A percentile compares a stretch with the other conserved stretches of the same genome.
Conservation (phyloP, 2,329 filamentous ascomycete species). For the Thielaviopsis ethacetica region DNA sequence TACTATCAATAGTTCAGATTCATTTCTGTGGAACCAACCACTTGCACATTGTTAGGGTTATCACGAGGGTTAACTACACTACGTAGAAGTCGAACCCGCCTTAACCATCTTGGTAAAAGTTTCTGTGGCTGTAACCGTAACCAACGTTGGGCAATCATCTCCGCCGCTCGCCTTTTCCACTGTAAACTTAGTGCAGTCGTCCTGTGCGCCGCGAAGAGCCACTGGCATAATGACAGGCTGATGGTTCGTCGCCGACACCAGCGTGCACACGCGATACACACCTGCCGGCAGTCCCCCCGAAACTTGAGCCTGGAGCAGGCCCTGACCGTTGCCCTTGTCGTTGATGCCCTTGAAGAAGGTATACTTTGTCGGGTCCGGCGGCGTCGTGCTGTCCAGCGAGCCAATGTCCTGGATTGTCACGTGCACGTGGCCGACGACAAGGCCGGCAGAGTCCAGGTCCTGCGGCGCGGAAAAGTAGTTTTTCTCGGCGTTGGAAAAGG, state of each 20-base stretch:
- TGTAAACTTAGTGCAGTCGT: constrained; percentile 34
- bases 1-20: not conserved
- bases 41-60: not conserved
- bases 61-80: not conserved
- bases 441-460: constrained; percentile 24
- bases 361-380: constrained; percentile 24
- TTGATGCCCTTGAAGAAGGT: constrained; percentile 44
- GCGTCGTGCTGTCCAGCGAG: constrained; percentile 22
- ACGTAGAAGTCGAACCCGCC: not conserved
- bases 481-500: constrained; percentile 35
- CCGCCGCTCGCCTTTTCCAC: constrained; percentile 16
- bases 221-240: constrained; percentile 42
- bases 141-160: not conserved
- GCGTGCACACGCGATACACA: constrained; percentile 34
- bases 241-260: constrained; percentile 34
- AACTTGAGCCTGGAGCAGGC: constrained; percentile 27
- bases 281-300: constrained; percentile 29
- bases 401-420: constrained; percentile 34
- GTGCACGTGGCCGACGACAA: constrained; percentile 30
- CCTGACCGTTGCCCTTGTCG: constrained; percentile 30
- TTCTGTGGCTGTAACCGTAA: constrained; percentile 1
- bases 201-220: constrained; percentile 35
- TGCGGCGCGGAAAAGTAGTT: constrained; percentile 42
- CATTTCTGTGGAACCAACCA: not conserved
- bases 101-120: not conserved